Percentiles rank a stretch among this genome's conserved stretches.
Conservation (phyloP, 2,329 filamentous ascomycete species). For the Fusarium sp. region DNA sequence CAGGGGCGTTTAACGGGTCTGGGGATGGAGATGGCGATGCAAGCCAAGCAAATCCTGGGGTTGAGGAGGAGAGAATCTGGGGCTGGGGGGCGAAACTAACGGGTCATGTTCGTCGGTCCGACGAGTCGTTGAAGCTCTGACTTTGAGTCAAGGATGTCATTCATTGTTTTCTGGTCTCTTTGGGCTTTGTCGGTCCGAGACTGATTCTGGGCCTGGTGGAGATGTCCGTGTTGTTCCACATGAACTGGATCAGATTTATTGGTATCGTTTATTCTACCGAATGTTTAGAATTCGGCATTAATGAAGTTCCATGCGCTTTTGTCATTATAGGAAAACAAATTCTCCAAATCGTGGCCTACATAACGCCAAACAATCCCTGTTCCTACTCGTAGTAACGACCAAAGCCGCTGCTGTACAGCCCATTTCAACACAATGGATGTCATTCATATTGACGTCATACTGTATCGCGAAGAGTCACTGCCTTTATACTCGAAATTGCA, state of each 20-base stretch:
- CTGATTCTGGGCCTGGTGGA: background rate
- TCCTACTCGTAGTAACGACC: no score
- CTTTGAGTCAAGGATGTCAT: constrained; percentile 1
- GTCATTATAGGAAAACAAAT: no score
- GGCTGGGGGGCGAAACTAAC: constrained; percentile 21
- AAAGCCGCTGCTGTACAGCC: no score
- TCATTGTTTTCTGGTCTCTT: background rate
- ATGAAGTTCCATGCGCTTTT: no score
- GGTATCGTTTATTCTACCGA: no score
- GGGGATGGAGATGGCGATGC: constrained; percentile 11
- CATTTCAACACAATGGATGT: no score
- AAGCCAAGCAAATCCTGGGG: constrained; percentile 36
- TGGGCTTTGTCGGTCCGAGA: background rate
- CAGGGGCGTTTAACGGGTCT: constrained; percentile 5
- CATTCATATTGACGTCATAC: no score
- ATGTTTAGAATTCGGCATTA: no score
- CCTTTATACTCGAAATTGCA: no score
- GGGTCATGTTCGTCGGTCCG: constrained; percentile 28
- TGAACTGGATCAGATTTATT: background rate
- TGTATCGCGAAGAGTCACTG: no score
- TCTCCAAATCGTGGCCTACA: no score
- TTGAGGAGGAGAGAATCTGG: constrained; percentile 34
- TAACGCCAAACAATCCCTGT: no score
- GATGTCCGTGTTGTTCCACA: background rate
- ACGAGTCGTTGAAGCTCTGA: background rate